Evolutionary conservation across 305 asterid species (phyloP), one percentile per base, ranked within the genome.

Genomic region (Coffea humblotiana): DNA sequence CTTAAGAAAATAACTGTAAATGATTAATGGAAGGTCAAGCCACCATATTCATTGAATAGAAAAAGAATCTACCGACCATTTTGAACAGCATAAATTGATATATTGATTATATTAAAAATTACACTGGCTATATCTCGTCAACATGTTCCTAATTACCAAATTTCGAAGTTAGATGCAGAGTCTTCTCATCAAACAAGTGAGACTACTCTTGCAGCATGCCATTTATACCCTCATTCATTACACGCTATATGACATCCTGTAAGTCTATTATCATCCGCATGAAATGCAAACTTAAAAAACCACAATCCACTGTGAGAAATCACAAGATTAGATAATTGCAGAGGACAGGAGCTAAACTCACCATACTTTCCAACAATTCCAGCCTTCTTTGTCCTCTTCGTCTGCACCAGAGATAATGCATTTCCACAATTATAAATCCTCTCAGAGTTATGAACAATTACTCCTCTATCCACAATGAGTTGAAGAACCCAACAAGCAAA

Each of bases 291-390:
- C 40, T 11, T 56, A 52, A 4, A 12, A 27, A 16, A 29, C 8
- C 61, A 51, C 2, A 37, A 19, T 51, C 52, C 11, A 3, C n/a
- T 18, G 14, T 37, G 6, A 37, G 65, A 45, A 29, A 47, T 47
- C 51, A 47, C 51, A 21, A n/a, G 35, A 19, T 71, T 29, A 49
- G 47, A 7, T 25, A 15, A 25, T 65, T 23, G 37, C 35, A 69
- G 66, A 67, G 45, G 18, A 69, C 45, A 40, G 27, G 60, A 70
- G 32, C n/a, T 35, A 21, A 64, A 78, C 86, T 66, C 80, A 88
- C 88, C 89, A 52, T 88, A 88, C 72, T 88, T 88, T 29, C 90
- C 87, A 15, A 88, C 90, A 79, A 86, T 88, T 48, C 89, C 88
- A 7, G 85, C 87, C 85, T 86, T 85, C 86, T 88, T 88, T 40